These are phyloP conservation scores for Fusarium multiceps DNA, from an alignment of 2,329 filamentous ascomycete genomes.

Conservation along the genomic window DNA sequence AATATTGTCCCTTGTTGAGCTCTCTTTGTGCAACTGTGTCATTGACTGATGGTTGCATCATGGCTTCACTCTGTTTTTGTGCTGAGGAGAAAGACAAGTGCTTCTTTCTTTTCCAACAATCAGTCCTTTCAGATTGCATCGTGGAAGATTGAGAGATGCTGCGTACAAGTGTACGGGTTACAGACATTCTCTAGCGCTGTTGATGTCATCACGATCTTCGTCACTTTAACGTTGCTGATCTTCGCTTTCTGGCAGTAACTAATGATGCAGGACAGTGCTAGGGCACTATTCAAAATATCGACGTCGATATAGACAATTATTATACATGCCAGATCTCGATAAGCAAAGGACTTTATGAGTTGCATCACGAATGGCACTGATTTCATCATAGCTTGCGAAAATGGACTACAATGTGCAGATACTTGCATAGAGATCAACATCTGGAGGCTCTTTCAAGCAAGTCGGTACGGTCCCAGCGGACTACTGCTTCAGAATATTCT, in stretches of 20 bases:
- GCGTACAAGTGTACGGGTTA: background rate
- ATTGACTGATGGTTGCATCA: background rate
- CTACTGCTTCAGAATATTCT: conserved; percentile 2
- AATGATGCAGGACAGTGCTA: background rate
- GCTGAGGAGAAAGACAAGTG: background rate
- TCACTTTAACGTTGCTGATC: background rate
- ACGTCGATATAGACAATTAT: background rate
- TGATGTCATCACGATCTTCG: background rate
- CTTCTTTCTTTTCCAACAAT: background rate
- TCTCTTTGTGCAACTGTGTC: background rate
- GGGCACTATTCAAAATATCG: background rate
- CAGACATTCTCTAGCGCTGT: background rate
- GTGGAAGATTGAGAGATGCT: background rate
- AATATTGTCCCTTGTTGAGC: background rate
- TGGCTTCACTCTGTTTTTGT: background rate
- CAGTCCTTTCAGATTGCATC: background rate
- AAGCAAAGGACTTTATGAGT: conserved; percentile 18
- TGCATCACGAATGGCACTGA: conserved; percentile 20
- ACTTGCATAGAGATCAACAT: conserved; percentile 18
- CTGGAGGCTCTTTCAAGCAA: conserved; percentile 14
- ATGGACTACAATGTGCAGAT: background rate
- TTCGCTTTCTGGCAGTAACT: background rate
- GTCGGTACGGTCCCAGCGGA: background rate
- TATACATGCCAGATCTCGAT: background rate
- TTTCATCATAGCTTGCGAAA: conserved; percentile 9